Percentiles rank a stretch among this genome's conserved stretches.
phyloP scores from a whole-genome alignment of 2,329 filamentous ascomycete genomes.

The Chrysoporthe austroafricana region DNA sequence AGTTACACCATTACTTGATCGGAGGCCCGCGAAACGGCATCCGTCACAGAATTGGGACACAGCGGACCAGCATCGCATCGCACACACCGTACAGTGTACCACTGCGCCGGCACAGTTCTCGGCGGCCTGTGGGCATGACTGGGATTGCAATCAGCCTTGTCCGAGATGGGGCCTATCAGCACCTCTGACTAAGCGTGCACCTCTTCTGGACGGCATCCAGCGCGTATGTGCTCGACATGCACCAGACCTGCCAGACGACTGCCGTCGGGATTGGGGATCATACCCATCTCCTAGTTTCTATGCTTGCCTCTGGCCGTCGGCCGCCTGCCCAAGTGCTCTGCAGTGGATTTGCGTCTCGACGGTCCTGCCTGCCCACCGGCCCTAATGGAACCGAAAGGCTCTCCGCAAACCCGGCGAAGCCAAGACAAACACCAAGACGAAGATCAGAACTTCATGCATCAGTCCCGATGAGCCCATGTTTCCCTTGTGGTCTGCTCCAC shows the following conservation, averaged over 20 bases:
- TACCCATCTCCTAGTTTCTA: not conserved
- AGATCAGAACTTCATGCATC: not conserved
- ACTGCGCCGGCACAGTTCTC: not conserved
- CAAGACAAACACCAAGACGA: not conserved
- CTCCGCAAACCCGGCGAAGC: not conserved
- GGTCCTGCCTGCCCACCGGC: no score
- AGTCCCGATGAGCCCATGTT: not conserved
- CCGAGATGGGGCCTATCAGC: not conserved
- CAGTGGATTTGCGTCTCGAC: not conserved
- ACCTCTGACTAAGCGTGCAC: not conserved
- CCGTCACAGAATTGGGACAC: conserved; percentile 15
- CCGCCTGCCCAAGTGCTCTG: not conserved
- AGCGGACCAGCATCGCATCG: conserved; percentile 2
- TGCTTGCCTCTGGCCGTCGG: not conserved
- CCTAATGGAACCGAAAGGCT: not conserved
- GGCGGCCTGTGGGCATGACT: not conserved
- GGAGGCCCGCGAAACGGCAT: conserved; percentile 19
- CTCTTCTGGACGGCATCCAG: not conserved
- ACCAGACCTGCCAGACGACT: not conserved
- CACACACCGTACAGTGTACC: no score
- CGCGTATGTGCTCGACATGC: not conserved
- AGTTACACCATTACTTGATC: conserved; percentile 26
- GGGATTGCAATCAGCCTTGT: not conserved
- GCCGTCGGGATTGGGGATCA: not conserved
- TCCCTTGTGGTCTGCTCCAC: not conserved